Conservation (phyloP, 352 stramenopile species). For the Albugo candida region DNA sequence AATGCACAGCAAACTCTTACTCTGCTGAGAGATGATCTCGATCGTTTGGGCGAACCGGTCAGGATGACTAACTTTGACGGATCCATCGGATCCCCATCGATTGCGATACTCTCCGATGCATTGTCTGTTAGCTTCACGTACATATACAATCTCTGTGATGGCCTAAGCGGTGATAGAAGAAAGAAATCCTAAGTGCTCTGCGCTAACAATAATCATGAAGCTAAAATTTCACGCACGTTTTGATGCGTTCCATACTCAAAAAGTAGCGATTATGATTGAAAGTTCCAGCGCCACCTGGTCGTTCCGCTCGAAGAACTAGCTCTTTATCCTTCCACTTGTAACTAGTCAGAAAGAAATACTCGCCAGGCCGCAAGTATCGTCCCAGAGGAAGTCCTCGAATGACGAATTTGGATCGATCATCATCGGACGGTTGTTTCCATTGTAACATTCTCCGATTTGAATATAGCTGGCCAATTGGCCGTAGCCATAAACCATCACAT, state of each 20-base stretch:
- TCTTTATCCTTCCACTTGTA: constrained; percentile 79
- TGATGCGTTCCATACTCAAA: constrained; percentile 16
- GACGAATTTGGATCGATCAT: constrained; percentile 75
- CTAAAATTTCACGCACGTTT: constrained; percentile 21
- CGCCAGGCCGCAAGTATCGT: constrained; percentile 41
- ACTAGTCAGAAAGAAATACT: constrained; percentile 78
- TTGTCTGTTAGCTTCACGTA: constrained; percentile 69
- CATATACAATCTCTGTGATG: constrained; percentile 47
- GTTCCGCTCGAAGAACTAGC: constrained; percentile 59
- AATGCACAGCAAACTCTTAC: too few relatives aligned
- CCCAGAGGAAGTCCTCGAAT: constrained; percentile 57
- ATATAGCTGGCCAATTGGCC: constrained; percentile 34
- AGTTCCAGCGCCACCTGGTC: constrained; percentile 51
- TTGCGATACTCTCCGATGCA: constrained; percentile 38
- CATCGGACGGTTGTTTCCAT: constrained; percentile 68
- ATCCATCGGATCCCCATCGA: constrained; percentile 33
- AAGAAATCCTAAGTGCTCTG: neutral
- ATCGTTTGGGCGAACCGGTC: too few relatives aligned
- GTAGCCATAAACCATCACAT: constrained; percentile 74
- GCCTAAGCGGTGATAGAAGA: constrained; percentile 12
- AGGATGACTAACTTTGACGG: too few relatives aligned
- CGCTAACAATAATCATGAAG: neutral
- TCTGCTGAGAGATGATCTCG: too few relatives aligned
- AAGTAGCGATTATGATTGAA: constrained; percentile 66
- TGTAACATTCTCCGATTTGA: constrained; percentile 41